Evolutionary conservation across 495 filamentous ascomycete genomes (phyloP).

Genomic region (Neurospora africana): DNA sequence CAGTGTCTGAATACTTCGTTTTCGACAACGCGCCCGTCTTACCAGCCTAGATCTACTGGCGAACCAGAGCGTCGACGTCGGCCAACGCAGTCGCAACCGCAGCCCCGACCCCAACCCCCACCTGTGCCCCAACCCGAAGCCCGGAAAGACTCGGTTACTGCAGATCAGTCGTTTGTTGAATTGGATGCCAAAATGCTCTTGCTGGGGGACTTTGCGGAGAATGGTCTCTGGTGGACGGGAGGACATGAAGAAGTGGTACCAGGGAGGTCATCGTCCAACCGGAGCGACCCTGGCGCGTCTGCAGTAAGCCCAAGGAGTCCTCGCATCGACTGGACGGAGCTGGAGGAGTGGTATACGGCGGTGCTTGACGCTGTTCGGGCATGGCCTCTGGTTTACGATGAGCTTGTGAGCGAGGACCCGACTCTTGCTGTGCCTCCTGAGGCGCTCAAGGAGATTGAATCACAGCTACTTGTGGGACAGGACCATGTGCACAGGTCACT

Average conservation of each 20-base stretch:
- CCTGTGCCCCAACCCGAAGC: slow-evolving; percentile 5
- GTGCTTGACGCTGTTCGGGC: slow-evolving; percentile 45
- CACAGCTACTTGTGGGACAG: slow-evolving; percentile 55
- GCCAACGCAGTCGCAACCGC: background rate
- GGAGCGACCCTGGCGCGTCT: slow-evolving; percentile 24
- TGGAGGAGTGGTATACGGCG: slow-evolving; percentile 67
- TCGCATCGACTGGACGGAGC: slow-evolving; percentile 63
- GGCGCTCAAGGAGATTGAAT: slow-evolving; percentile 41
- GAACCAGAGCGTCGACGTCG: slow-evolving; percentile 11
- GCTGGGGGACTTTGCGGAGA: slow-evolving; percentile 71
- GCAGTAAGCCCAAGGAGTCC: slow-evolving; percentile 53
- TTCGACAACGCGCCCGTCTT: slow-evolving; percentile 30
- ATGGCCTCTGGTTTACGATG: slow-evolving; percentile 48
- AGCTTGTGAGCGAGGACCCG: slow-evolving; percentile 25
- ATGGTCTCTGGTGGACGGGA: slow-evolving; percentile 76
- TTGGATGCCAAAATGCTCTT: slow-evolving; percentile 71
- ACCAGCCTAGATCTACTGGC: slow-evolving; percentile 1
- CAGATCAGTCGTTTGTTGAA: slow-evolving; percentile 28
- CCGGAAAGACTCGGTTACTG: slow-evolving; percentile 19
- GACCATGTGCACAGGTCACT: slow-evolving; percentile 57
- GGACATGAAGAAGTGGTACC: slow-evolving; percentile 34
- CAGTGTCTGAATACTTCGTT: slow-evolving; percentile 69
- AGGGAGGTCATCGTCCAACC: slow-evolving; percentile 22
- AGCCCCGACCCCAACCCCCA: background rate
- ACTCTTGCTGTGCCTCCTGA: slow-evolving; percentile 15